Percentiles rank a stretch among this genome's conserved stretches.
Conservation (phyloP, 2,329 filamentous ascomycete genomes). For the Botrytis galanthina region DNA sequence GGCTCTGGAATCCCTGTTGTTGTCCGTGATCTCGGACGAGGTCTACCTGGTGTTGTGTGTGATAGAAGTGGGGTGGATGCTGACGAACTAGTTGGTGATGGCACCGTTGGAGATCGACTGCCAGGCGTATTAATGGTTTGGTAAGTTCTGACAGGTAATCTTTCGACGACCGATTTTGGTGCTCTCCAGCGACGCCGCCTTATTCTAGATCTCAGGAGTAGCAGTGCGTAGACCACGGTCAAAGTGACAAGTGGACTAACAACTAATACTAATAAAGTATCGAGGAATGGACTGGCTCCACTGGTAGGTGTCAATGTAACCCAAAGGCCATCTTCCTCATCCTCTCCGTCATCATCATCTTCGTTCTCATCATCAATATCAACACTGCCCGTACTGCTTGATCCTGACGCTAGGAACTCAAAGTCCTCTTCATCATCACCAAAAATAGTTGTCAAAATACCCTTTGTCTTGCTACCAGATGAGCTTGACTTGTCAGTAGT, state of each 20-base stretch:
- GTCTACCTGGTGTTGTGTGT: slow-evolving; percentile 46
- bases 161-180: slow-evolving; percentile 94
- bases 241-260: slow-evolving; percentile 90
- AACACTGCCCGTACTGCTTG: slow-evolving; percentile 20
- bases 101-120: slow-evolving; percentile 54
- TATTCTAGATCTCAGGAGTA: slow-evolving; percentile 84
- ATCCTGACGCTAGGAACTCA: slow-evolving; percentile 32
- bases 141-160: slow-evolving; percentile 92
- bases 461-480: slow-evolving; percentile 34
- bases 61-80: slow-evolving; percentile 80
- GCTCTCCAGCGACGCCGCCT: slow-evolving; percentile 89
- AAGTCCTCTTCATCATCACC: slow-evolving; percentile 45
- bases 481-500: slow-evolving; percentile 22
- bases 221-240: slow-evolving; percentile 85
- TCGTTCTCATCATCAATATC: slow-evolving; percentile 35
- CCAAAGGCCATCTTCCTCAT: slow-evolving; percentile 77
- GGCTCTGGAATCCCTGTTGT: slow-evolving; percentile 59
- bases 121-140: slow-evolving; percentile 73
- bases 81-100: slow-evolving; percentile 64
- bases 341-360: slow-evolving; percentile 43
- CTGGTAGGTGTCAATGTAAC: slow-evolving; percentile 92
- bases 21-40: slow-evolving; percentile 63
- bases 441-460: slow-evolving; percentile 52
- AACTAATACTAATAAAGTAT: slow-evolving; percentile 94
- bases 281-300: slow-evolving; percentile 89